Conservation (phyloP, 2,329 filamentous ascomycete genomes). For the Corinectria fuckeliana region DNA sequence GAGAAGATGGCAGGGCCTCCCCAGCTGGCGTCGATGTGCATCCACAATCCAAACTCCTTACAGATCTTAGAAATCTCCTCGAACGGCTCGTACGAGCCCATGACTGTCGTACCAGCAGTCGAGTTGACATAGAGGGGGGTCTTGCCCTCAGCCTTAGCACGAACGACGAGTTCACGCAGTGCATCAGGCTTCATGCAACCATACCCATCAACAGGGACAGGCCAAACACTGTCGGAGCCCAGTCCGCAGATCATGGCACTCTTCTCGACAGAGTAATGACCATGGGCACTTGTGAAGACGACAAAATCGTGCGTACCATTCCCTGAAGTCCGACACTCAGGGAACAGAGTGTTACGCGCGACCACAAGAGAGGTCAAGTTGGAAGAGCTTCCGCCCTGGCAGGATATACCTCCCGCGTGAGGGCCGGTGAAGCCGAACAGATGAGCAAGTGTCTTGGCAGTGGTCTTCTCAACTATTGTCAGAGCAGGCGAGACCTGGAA, state of each 20-base stretch:
- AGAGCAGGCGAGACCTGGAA: constrained; percentile 92
- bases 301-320: constrained; percentile 72
- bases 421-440: constrained; percentile 79
- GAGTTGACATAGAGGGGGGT: constrained; percentile 95
- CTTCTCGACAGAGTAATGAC: constrained; percentile 95
- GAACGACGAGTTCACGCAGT: constrained; percentile 67
- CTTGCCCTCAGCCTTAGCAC: constrained; percentile 69
- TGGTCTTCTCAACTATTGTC: constrained; percentile 86
- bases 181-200: constrained; percentile 75
- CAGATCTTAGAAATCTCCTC: constrained; percentile 73
- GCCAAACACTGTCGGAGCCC: constrained; percentile 74
- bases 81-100: constrained; percentile 88
- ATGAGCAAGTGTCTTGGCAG: constrained; percentile 72
- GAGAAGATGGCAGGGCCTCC: constrained; percentile 86
- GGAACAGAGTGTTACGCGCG: constrained; percentile 85
- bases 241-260: constrained; percentile 90
- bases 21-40: constrained; percentile 94
- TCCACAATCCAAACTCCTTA: constrained; percentile 76
- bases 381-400: constrained; percentile 83
- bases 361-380: constrained; percentile 87
- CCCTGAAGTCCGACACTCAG: constrained; percentile 75
- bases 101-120: constrained; percentile 91
- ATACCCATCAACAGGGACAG: constrained; percentile 73
- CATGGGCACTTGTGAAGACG: constrained; percentile 86
- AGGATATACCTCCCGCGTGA: constrained; percentile 75